Evolutionary conservation across 805 yeast species (phyloP), one percentile per base, ranked within the genome.

Genomic region (Myxozyma neotropica): DNA sequence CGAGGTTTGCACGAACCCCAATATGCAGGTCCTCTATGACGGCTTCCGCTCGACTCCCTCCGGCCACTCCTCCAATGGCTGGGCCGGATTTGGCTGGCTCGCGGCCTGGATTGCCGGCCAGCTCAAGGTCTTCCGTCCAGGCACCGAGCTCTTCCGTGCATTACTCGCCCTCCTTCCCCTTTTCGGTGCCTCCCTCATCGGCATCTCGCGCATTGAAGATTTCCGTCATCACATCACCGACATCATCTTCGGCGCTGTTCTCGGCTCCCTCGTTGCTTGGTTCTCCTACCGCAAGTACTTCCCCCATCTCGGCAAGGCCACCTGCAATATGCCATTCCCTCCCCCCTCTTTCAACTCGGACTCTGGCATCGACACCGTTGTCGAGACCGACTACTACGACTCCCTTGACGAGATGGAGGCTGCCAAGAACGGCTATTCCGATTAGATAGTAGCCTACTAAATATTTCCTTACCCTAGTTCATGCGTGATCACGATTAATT

Each of bases 191-290:
- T 68, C 81, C 0, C 78, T 86, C 62, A 85, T 93, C 66, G 97
- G 97, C 0, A 73, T 89, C 50, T 85, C 95, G 40, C 82, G 99
- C 69, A 89, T 96, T 0, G 88, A 88, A 70, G 98, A 93, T 74
- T 94, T 93, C 75, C 81, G 97, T 72, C 99, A 93, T 71, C 97
- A 92, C 74, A 89, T 88, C 71, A 77, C 88, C 27, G 99, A 93
- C 73, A 86, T 93, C 1, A 66, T 88, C 1, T 70, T 87, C n/a
- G 99, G 99, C 2, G 78, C 87, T 31, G 19, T 77, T 1, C 70
- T 93, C 2, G 99, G 99, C 0, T 63, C 75, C 1, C 59, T 76
- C 1, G 74, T 88, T 44, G 92, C 92, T 0, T 75, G 74, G 74
- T 80, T 82, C 79, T 74, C 83, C 23, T 85, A 85, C 66, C 74